A percentile compares a stretch with the other conserved stretches of the same genome.
phyloP scores from a whole-genome alignment of 2,329 filamentous ascomycete genomes.

The Ceratocystis colombiana region DNA sequence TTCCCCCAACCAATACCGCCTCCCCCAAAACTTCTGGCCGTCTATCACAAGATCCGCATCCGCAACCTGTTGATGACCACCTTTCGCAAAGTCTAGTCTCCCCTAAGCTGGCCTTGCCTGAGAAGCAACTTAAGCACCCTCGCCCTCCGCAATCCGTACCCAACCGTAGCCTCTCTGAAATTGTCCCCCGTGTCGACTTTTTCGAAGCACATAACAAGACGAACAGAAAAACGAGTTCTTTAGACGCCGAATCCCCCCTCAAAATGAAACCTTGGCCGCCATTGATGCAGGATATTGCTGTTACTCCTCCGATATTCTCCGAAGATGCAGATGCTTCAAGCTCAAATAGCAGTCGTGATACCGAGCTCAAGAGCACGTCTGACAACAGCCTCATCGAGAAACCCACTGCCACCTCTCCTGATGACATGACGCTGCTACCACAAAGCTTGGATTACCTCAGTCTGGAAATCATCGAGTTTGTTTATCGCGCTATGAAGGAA shows the following conservation, averaged over 20 bases:
- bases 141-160: slow-evolving; percentile 14
- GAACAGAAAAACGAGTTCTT: slow-evolving; percentile 4
- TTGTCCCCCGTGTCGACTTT: slow-evolving; percentile 19
- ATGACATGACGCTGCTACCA: slow-evolving; percentile 35
- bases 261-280: slow-evolving; percentile 10
- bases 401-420: not conserved
- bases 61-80: slow-evolving; percentile 30
- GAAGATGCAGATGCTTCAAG: slow-evolving; percentile 22
- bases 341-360: slow-evolving; percentile 21
- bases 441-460: slow-evolving; percentile 48
- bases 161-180: slow-evolving; percentile 14
- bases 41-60: slow-evolving; percentile 31
- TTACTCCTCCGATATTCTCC: slow-evolving; percentile 20
- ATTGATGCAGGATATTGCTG: slow-evolving; percentile 11
- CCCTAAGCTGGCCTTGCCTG: slow-evolving; percentile 28
- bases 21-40: slow-evolving; percentile 18
- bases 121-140: slow-evolving; percentile 16
- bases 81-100: slow-evolving; percentile 31
- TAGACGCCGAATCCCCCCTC: slow-evolving; percentile 3
- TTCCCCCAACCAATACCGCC: not conserved
- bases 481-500: slow-evolving; percentile 50
- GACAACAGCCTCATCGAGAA: slow-evolving; percentile 11
- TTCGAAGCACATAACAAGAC: slow-evolving; percentile 16
- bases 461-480: slow-evolving; percentile 47
- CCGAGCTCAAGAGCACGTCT: slow-evolving; percentile 14